These are phyloP conservation scores for Trichopus zeylanicus DNA, from an alignment of 116 monocot species.

Conservation along the genomic window DNA sequence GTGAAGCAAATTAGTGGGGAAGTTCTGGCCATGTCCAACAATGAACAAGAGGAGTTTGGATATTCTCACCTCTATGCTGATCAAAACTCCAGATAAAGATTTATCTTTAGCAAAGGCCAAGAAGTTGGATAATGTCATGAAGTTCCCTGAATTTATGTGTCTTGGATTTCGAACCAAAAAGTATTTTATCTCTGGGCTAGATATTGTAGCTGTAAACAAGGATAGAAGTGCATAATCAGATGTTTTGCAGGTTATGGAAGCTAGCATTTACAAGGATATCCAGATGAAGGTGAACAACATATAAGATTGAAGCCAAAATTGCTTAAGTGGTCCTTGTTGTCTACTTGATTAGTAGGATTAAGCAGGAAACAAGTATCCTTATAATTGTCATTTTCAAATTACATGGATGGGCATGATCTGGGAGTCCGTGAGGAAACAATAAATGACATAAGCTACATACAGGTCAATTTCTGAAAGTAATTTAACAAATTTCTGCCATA, in stretches of 20 bases:
- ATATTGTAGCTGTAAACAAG: slow-evolving; percentile 28
- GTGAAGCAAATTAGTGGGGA: no score
- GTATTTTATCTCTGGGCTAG: not conserved
- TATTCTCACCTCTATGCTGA: slow-evolving; percentile 11
- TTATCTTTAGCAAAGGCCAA: slow-evolving; percentile 21
- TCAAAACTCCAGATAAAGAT: slow-evolving; percentile 9
- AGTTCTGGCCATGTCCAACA: no score
- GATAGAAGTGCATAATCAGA: slow-evolving; percentile 7
- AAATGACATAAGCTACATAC: no score
- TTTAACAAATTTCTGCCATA: no score
- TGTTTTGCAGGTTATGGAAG: no score
- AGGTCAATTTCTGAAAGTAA: no score
- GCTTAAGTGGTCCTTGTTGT: no score
- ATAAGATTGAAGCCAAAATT: not conserved
- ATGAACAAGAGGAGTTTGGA: not conserved
- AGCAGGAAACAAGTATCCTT: no score
- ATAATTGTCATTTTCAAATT: no score
- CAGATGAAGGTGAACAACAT: not conserved
- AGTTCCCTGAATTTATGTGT: slow-evolving; percentile 21
- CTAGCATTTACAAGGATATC: not conserved
- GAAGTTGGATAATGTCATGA: slow-evolving; percentile 27
- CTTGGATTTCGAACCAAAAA: slow-evolving; percentile 9
- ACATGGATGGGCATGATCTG: no score
- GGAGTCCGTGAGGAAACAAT: no score
- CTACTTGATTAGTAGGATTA: no score